Conservation (phyloP, 2,329 filamentous ascomycete species). For the Fusarium redolens region DNA sequence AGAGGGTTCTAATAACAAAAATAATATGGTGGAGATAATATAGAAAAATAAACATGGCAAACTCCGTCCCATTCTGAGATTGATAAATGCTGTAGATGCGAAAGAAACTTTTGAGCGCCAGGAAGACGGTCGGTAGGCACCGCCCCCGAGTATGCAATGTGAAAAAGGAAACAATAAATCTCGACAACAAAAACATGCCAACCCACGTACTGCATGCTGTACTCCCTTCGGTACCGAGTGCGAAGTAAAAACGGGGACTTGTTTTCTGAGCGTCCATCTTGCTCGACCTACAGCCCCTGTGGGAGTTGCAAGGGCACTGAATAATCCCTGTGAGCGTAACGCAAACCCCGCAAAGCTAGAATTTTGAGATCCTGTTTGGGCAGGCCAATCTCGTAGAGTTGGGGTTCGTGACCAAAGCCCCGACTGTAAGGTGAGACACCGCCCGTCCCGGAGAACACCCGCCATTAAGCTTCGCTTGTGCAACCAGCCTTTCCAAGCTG, state of each 20-base stretch:
- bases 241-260: constrained; percentile 20
- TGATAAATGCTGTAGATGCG: constrained; percentile 36
- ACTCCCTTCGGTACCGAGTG: constrained; percentile 29
- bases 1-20: constrained; percentile 6
- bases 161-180: constrained; percentile 17
- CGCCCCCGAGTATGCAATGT: constrained; percentile 26
- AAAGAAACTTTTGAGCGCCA: constrained; percentile 44
- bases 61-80: constrained; percentile 33
- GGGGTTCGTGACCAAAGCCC: constrained; percentile 25
- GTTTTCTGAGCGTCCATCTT: constrained; percentile 12
- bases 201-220: constrained; percentile 35
- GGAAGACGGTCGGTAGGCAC: constrained; percentile 13
- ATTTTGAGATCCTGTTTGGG: constrained; percentile 38
- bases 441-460: background rate
- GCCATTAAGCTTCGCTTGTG: constrained; percentile 13
- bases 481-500: constrained; percentile 16
- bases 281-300: background rate
- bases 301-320: constrained; percentile 16
- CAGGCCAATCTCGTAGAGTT: constrained; percentile 18
- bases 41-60: constrained; percentile 7
- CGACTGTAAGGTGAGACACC: constrained; percentile 24
- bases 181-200: constrained; percentile 1
- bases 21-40: background rate
- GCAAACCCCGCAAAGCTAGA: constrained; percentile 37
- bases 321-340: constrained; percentile 40